Percentiles rank a stretch among this genome's conserved stretches.
Conservation (phyloP, 768 basidiomycete genomes). For the Lepiota venenata region DNA sequence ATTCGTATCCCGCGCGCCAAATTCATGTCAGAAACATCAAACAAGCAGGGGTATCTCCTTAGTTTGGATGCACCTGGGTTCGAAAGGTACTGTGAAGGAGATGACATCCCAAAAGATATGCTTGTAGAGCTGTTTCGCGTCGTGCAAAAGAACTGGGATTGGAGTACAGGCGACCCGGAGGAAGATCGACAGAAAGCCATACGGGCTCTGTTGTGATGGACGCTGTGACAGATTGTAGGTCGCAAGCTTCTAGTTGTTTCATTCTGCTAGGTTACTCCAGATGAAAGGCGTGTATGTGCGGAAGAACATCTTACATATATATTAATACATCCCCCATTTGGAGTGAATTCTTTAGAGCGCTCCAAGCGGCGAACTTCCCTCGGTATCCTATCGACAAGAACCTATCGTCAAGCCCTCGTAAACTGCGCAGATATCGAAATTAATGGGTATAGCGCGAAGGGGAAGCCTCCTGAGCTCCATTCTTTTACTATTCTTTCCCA, state of each 20-base stretch:
- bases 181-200: slow-evolving; percentile 21
- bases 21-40: slow-evolving; percentile 18
- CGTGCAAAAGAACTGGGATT: slow-evolving; percentile 21
- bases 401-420: no score
- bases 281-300: no score
- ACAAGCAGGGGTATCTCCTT: slow-evolving; percentile 16
- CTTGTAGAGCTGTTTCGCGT: slow-evolving; percentile 17
- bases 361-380: no score
- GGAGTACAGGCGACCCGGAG: slow-evolving; percentile 23
- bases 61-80: slow-evolving; percentile 22
- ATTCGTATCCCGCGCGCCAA: slow-evolving; percentile 24
- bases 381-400: no score
- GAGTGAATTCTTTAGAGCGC: no score
- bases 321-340: no score
- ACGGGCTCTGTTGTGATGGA: slow-evolving; percentile 12
- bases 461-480: neutral
- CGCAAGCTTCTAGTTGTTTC: no score
- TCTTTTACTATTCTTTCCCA: neutral
- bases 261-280: no score
- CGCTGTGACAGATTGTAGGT: neutral
- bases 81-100: slow-evolving; percentile 22
- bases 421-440: no score
- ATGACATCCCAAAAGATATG: slow-evolving; percentile 18
- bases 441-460: no score
- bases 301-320: no score